These are phyloP conservation scores for Paecilomyces dactylethromorphus DNA, from an alignment of 2,329 filamentous ascomycete genomes.

Conservation along the genomic window DNA sequence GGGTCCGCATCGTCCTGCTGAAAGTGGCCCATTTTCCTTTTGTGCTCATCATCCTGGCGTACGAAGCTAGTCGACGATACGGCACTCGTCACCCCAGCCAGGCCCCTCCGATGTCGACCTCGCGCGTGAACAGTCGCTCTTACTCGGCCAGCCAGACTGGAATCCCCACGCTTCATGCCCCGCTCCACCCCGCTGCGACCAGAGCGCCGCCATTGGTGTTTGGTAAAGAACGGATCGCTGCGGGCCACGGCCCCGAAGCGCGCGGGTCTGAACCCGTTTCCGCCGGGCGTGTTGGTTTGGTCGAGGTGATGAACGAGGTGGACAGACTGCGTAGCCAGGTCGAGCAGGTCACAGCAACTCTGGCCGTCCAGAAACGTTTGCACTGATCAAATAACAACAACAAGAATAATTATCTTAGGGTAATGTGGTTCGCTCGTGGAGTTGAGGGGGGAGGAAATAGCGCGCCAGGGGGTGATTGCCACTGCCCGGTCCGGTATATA, in stretches of 20 bases:
- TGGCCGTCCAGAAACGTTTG: constrained; percentile 16
- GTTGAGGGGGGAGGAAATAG: not conserved
- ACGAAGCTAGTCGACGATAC: constrained; percentile 36
- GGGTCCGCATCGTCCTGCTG: constrained; percentile 51
- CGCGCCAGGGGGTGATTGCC: not conserved
- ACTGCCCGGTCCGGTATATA: not conserved
- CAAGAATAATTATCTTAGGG: not conserved
- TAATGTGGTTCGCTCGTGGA: constrained; percentile 1
- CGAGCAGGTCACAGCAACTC: constrained; percentile 23
- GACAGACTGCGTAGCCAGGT: constrained; percentile 28
- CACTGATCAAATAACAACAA: constrained; percentile 4
- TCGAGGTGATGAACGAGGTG: constrained; percentile 27
- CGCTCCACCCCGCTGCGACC: constrained; percentile 16
- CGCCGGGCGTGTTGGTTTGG: constrained; percentile 18
- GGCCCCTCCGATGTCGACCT: constrained; percentile 14
- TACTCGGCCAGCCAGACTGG: constrained; percentile 14
- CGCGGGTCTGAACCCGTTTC: constrained; percentile 15
- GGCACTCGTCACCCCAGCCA: constrained; percentile 17
- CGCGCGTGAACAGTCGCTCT: constrained; percentile 10
- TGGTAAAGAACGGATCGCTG: constrained; percentile 13
- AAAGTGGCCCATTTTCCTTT: constrained; percentile 54
- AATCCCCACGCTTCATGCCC: constrained; percentile 17
- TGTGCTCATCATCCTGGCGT: constrained; percentile 52
- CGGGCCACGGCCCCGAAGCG: constrained; percentile 17
- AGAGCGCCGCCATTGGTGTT: constrained; percentile 15